Evolutionary conservation across 2,329 filamentous ascomycete species (phyloP), one percentile per base, ranked within the genome.

Genomic region (Calonectria ilicicola): DNA sequence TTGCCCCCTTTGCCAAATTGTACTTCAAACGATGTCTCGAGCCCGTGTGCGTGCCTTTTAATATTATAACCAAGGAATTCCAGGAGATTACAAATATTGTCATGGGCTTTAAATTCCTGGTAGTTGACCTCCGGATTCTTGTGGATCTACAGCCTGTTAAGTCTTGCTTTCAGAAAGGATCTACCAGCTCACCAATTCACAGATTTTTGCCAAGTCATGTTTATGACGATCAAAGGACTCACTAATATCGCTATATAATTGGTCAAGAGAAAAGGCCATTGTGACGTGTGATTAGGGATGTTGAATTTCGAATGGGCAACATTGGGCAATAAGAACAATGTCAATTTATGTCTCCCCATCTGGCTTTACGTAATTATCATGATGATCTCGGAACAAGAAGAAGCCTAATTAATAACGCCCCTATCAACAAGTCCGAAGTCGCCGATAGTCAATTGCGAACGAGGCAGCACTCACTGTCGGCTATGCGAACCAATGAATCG

Each of bases 1-100:
- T 82, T 82, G 0, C 84, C 84, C 1, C 82, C 82, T 62, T 80
- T 83, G 29, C 85, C 83, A 62, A 80, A 86, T 0, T 83, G 80
- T 1, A 84, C 85, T 27, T 83, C 80, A 69, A 86, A 87, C 4
- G 85, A 85, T 5, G 86, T 88, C 26, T 83, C 81, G 65, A 88
- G 82, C 9, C 81, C 83, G 72, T 86, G 86, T 0, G 85, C 83
- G 2, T 84, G 84, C 21, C 77, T 75, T 12, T 80, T 85, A 8
- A 88, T 84, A 8, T 81, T 73, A 82, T 85, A 86, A 79, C 58
- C 65, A 78, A 81, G 15, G 71, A 73, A 21, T 76, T 75, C 72
- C 72, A 86, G 73, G 56, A 83, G 86, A 14, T 80, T 77, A 1
- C 84, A 85, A 32, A 88, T 80, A 5, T 82, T 76, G 8, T 84